phyloP scores from a whole-genome alignment of 2,329 filamentous ascomycete genomes.

The Bipolaris victoriae region DNA sequence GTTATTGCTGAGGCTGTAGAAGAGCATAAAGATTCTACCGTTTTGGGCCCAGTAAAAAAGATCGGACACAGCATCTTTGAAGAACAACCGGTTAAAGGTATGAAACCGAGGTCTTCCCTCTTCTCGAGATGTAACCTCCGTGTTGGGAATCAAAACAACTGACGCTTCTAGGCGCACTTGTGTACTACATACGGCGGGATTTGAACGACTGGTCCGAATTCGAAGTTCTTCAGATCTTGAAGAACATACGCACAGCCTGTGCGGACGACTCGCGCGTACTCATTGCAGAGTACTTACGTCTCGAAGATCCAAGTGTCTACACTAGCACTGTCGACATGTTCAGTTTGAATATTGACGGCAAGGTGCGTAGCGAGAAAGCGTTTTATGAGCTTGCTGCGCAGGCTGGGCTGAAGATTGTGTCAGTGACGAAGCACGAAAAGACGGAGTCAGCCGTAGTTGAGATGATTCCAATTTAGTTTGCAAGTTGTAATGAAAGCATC shows the following conservation, averaged over 20 bases:
- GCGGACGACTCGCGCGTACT: constrained; percentile 11
- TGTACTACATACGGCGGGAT: constrained; percentile 13
- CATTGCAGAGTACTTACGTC: constrained; percentile 10
- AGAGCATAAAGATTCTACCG: constrained; percentile 8
- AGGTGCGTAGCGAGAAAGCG: constrained; percentile 12
- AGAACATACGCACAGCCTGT: constrained; percentile 10
- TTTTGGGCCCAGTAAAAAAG: constrained; percentile 13
- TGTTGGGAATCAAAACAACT: background rate
- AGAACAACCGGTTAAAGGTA: constrained; percentile 14
- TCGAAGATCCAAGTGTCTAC: constrained; percentile 8
- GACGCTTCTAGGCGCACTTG: constrained; percentile 7
- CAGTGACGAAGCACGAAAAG: constrained; percentile 10
- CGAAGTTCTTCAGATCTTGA: constrained; percentile 11
- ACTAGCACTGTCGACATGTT: constrained; percentile 13
- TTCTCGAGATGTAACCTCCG: background rate
- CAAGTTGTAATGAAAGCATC: too few relatives aligned
- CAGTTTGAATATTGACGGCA: constrained; percentile 15
- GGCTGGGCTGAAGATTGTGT: constrained; percentile 13
- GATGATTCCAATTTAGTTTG: constrained; percentile 7
- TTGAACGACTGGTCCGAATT: constrained; percentile 16
- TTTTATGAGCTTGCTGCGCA: constrained; percentile 10
- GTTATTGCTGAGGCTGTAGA: constrained; percentile 10
- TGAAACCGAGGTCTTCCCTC: background rate
- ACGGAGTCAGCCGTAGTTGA: constrained; percentile 13
- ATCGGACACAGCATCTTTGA: constrained; percentile 10